Base-by-base conservation (phyloP, 1,284 basidiomycete genomes). In the Cutaneotrichosporon cavernicola region DNA sequence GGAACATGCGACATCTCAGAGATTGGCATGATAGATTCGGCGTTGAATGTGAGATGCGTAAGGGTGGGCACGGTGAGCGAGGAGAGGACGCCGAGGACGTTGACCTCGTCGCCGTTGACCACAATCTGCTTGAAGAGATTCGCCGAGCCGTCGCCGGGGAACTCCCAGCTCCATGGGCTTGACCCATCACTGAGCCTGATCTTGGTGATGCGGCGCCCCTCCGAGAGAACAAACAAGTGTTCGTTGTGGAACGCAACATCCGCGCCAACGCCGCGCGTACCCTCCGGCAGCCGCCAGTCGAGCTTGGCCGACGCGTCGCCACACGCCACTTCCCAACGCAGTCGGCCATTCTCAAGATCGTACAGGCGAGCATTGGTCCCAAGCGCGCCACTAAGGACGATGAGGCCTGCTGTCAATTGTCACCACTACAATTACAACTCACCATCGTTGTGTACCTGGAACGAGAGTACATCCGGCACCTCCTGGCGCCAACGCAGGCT, bases 401-500 rank as follows among this genome's bases (percentile, higher is more conserved):
- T 85, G 30, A 93, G 81, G 53, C 82, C 91, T 92, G 56, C 1
- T 57, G 53, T 60, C 40, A 65, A 49, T 47, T 21, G 10, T 13
- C 49, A 51, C 8, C 8, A 57, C 16, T 47, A 5, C 22, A 34
- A 16, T 5, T 4, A 14, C 38, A 43, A 72, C 79, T 64, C 70
- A 92, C 90, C 80, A 69, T 88, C 83, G 7, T 83, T 83, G 61
- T 87, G 81, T 43, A 84, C 83, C 68, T 87, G 85, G 73, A 89
- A 91, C n/a, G 84, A 85, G n/a, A 87, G 77, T 61, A 94, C 85
- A 21, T 96, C 75, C 38, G 89, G 87, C 68, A 89, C 87, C 59
- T 88, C 76, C 76, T 90, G 86, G 76, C 94, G 85, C 94, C 94
- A 97, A 22, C 46, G 53, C 26, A 56, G n/a, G 74, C 92, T 91